Evolutionary conservation across 371 early-diverging fungal species (phyloP), one percentile per base, ranked within the genome.

Genomic region (Saksenaea oblongispora): DNA sequence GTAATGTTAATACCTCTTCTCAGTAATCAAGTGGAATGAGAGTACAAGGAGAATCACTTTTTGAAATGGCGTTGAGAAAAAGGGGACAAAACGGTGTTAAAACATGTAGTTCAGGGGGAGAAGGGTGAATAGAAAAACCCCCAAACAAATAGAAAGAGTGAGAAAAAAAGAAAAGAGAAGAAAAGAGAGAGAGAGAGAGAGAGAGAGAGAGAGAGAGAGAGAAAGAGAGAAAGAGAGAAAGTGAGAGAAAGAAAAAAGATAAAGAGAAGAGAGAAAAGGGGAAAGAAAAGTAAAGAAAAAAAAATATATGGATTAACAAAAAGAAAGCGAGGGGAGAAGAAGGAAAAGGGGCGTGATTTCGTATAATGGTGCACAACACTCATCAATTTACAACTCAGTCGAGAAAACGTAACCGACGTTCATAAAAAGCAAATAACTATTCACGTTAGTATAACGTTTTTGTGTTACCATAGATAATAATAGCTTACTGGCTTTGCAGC

Each of bases 401-500:
- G 14, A 28, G 47, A 56, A 63, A 63, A 14, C 58, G 63, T 28
- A 63, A 34, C 17, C 58, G 56, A 27, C 31, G 35, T 24, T 63
- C 57, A 31, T 63, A 63, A 37, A 54, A 63, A 36, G 7, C 17
- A 57, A 63, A 56, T 7, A 63, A 37, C 63, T 63, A 47, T 22
- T 18, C 35, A 18, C 24, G 5, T 31, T 17, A 56, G 22, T 62
- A 26, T 26, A 47, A 11, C 9, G 15, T 11, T 51, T 58, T 24
- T 17, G 55, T 61, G 18, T 54, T 18, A 58, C 54, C 58, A 14
- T 34, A 9, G 57, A 31, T 57, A 24, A 36, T 22, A 34, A 34
- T 39, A 41, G 27, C 63, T 59, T 71, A 71, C 77, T 54, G 47
- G 26, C 14, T 57, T 57, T 11, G 74, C 72, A 44, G 64, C 66